Percentiles rank a stretch among this genome's conserved stretches.
These are phyloP conservation scores for Starmerella tilneyi DNA, from an alignment of 805 yeast species.

Conservation along the genomic window DNA sequence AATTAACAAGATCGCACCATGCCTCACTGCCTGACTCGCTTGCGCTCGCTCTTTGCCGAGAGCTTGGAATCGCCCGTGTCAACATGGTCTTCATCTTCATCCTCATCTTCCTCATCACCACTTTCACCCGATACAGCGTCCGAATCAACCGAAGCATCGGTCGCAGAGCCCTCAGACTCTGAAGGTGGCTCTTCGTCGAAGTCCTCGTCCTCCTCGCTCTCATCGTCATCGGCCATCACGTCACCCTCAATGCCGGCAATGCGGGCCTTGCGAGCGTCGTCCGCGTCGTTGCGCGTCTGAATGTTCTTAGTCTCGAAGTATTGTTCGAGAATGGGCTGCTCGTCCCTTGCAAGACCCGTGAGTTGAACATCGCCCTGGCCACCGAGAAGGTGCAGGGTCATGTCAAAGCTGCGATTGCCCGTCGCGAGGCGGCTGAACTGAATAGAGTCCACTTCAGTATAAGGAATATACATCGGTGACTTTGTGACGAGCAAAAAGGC, in stretches of 20 bases:
- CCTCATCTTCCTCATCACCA: conserved; percentile 15
- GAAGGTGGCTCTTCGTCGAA: conserved; percentile 55
- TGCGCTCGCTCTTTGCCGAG: conserved; percentile 15
- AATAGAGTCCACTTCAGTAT: conserved; percentile 63
- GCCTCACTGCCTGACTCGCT: conserved; percentile 9
- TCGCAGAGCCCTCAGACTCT: conserved; percentile 60
- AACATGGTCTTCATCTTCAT: conserved; percentile 3
- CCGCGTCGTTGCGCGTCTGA: conserved; percentile 77
- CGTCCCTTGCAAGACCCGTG: conserved; percentile 82
- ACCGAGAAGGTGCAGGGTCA: conserved; percentile 62
- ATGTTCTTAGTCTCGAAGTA: conserved; percentile 70
- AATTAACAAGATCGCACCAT: no score
- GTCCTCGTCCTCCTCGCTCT: conserved; percentile 61
- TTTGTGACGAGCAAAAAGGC: conserved; percentile 84
- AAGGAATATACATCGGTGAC: conserved; percentile 87
- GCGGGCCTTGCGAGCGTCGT: conserved; percentile 70
- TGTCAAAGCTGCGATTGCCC: conserved; percentile 84
- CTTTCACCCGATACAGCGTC: conserved; percentile 7
- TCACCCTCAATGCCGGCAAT: conserved; percentile 62
- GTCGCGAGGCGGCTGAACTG: conserved; percentile 66
- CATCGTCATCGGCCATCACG: conserved; percentile 38
- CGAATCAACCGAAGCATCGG: conserved; percentile 10
- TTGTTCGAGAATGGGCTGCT: conserved; percentile 66
- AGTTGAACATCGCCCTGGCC: conserved; percentile 62
- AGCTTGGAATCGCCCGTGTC: conserved; percentile 20